Evolutionary conservation across 441 rosid species (phyloP).

Genomic region (Adansonia madagascariensis): DNA sequence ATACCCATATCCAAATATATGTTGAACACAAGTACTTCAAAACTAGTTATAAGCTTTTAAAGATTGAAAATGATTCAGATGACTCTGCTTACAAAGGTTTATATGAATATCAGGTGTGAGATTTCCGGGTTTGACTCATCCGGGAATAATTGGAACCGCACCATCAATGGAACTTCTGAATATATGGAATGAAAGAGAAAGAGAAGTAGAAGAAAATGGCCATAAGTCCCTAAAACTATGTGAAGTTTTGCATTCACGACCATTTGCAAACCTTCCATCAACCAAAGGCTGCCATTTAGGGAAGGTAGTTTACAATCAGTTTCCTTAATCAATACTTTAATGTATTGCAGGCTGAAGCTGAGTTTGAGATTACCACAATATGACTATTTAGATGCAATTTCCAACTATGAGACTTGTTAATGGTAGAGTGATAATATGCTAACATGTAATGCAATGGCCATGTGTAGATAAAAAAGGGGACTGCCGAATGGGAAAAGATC

Average conservation of each 20-base stretch:
- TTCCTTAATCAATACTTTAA: neutral
- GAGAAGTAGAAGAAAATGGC: conserved; percentile 69
- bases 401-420: neutral
- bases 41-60: neutral
- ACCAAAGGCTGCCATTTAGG: conserved; percentile 82
- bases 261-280: conserved; percentile 79
- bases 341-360: neutral
- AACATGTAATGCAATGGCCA: conserved; percentile 4
- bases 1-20: too few relatives aligned
- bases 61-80: too few relatives aligned
- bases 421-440: neutral
- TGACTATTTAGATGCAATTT: neutral
- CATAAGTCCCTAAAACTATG: conserved; percentile 54
- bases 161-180: conserved; percentile 78
- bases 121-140: conserved; percentile 89
- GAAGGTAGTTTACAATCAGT: conserved; percentile 44
- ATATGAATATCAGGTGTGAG: conserved; percentile 61
- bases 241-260: conserved; percentile 80
- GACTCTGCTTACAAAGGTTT: neutral
- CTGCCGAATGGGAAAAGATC: conserved; percentile 80
- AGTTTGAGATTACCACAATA: neutral
- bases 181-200: conserved; percentile 85
- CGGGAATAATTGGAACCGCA: conserved; percentile 86
- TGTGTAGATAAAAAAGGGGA: conserved; percentile 65
- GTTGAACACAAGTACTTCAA: too few relatives aligned